Percentiles rank a stretch among this genome's conserved stretches.
Evolutionary conservation across 1,139 yeast species (phyloP).

Genomic region (Zygosaccharomyces sapae): DNA sequence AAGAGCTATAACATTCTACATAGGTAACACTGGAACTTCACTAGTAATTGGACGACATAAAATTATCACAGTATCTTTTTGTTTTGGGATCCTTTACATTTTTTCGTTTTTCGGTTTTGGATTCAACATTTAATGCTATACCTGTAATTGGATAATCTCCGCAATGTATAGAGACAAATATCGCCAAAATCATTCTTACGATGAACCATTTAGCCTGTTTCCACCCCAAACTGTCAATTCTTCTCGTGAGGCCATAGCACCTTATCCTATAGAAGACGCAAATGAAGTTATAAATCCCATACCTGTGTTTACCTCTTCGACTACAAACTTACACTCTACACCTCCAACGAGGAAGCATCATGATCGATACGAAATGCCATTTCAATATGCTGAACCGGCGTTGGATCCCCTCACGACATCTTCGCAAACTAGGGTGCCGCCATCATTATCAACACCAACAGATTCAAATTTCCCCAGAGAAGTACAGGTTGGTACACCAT

Average conservation of each 20-base stretch:
- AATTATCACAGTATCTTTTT: background rate
- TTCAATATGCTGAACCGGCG: constrained; percentile 10
- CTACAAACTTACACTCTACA: constrained; percentile 5
- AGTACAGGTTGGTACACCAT: constrained; percentile 7
- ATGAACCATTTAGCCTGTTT: constrained; percentile 24
- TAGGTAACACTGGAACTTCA: too few relatives aligned
- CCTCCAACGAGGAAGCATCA: constrained; percentile 7
- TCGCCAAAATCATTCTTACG: constrained; percentile 16
- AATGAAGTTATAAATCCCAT: constrained; percentile 18
- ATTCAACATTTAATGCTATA: background rate
- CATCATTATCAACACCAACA: constrained; percentile 1
- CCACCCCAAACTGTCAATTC: constrained; percentile 12
- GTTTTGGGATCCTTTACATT: background rate
- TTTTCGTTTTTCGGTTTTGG: background rate
- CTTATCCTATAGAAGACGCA: constrained; percentile 25
- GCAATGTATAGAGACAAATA: constrained; percentile 15
- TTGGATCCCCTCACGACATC: background rate
- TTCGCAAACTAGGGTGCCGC: constrained; percentile 1
- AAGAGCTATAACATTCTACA: too few relatives aligned
- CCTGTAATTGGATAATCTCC: background rate
- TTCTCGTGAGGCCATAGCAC: constrained; percentile 15
- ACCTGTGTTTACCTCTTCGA: constrained; percentile 15
- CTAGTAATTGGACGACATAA: too few relatives aligned
- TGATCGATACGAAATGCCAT: constrained; percentile 19
- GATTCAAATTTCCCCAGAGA: constrained; percentile 1